Conservation (phyloP, 139 green algal species). For the Picochlorum costavermella region DNA sequence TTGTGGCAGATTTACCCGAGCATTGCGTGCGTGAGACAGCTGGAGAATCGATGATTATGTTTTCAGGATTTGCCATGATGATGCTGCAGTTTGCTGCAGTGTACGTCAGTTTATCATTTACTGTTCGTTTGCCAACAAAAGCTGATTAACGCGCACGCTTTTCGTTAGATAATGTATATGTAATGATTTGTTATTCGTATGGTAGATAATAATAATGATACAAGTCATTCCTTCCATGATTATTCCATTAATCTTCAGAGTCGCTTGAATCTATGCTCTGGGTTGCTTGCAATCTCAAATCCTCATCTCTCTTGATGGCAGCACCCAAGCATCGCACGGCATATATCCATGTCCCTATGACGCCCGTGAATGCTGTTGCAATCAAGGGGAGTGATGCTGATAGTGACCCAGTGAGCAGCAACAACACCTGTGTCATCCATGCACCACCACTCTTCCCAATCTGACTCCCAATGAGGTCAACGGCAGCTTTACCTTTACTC, state of each 20-base stretch:
- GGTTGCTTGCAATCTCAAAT: conserved; percentile 11
- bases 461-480: conserved; percentile 75
- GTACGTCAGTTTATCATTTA: conserved; percentile 27
- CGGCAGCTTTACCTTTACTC: conserved; percentile 73
- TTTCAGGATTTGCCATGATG: conserved; percentile 10
- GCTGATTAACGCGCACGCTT: conserved; percentile 13
- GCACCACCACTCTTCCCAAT: conserved; percentile 62
- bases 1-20: conserved; percentile 18
- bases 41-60: conserved; percentile 17
- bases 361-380: conserved; percentile 29
- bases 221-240: not conserved
- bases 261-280: not conserved
- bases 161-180: not conserved
- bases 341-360: conserved; percentile 46
- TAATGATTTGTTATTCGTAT: not conserved
- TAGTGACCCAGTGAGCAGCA: conserved; percentile 50
- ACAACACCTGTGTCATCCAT: conserved; percentile 49
- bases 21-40: conserved; percentile 32
- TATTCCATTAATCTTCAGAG: not conserved
- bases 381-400: conserved; percentile 47
- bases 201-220: not conserved
- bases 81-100: conserved; percentile 23
- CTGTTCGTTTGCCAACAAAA: conserved; percentile 26
- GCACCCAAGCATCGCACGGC: conserved; percentile 28
- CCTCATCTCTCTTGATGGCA: conserved; percentile 16